A percentile compares a stretch with the other conserved stretches of the same genome.
phyloP scores from a whole-genome alignment of 2,329 filamentous ascomycete genomes.

The Trichoderma brevicompactum region DNA sequence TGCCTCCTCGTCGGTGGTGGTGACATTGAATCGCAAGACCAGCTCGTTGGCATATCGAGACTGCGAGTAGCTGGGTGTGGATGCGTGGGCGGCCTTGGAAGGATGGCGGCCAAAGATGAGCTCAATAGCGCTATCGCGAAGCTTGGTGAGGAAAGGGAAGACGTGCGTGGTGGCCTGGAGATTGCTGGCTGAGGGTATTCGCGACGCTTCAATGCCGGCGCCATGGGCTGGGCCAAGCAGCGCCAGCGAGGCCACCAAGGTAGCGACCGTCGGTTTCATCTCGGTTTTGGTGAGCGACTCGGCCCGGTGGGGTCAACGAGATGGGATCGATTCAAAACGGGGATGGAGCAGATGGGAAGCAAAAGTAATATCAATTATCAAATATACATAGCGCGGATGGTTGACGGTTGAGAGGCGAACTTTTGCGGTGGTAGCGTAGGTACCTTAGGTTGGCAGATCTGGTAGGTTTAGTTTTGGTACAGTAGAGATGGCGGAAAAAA shows the following conservation, averaged over 20 bases:
- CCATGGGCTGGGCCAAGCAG: conserved; percentile 37
- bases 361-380: neutral
- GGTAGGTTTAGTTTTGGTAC: no score
- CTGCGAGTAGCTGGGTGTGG: conserved; percentile 41
- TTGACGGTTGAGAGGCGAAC: conserved; percentile 10
- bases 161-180: conserved; percentile 33
- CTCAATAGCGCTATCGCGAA: conserved; percentile 56
- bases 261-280: conserved; percentile 34
- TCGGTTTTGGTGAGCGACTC: conserved; percentile 18
- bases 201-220: conserved; percentile 40
- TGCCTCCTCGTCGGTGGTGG: conserved; percentile 67
- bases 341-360: neutral
- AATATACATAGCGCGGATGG: neutral
- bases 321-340: neutral
- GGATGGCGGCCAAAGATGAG: conserved; percentile 54
- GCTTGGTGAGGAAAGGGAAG: conserved; percentile 55
- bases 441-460: neutral
- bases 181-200: conserved; percentile 30
- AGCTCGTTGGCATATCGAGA: conserved; percentile 74
- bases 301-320: conserved; percentile 29
- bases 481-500: neutral
- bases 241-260: conserved; percentile 34
- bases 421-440: neutral
- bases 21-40: conserved; percentile 87
- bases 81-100: conserved; percentile 36